phyloP scores from a whole-genome alignment of 2,329 filamentous ascomycete genomes.

The Pyricularia pennisetigena region DNA sequence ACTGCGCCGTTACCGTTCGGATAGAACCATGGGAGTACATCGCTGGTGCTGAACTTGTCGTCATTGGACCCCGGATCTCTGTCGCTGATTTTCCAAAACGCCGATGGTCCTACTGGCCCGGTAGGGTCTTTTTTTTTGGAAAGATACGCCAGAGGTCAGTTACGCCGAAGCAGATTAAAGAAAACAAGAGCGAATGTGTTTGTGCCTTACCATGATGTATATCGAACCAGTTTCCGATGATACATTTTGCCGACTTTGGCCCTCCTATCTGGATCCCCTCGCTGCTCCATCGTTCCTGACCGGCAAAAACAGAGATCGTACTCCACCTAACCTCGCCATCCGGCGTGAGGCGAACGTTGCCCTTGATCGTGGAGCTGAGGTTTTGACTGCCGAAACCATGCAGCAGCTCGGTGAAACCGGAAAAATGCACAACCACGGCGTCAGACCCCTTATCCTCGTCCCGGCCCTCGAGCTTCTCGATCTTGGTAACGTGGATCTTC shows the following conservation, averaged over 20 bases:
- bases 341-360: constrained; percentile 53
- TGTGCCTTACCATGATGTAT: constrained; percentile 42
- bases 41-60: constrained; percentile 17
- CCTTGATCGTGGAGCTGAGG: constrained; percentile 45
- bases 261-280: constrained; percentile 70
- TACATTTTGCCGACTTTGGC: constrained; percentile 50
- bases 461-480: constrained; percentile 47
- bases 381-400: constrained; percentile 60
- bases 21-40: constrained; percentile 13
- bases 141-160: background rate
- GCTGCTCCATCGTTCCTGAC: constrained; percentile 64
- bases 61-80: constrained; percentile 20
- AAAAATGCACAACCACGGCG: constrained; percentile 59
- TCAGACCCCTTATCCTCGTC: constrained; percentile 48
- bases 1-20: constrained; percentile 4
- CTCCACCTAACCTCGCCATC: constrained; percentile 70
- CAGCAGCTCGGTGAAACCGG: constrained; percentile 49
- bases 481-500: constrained; percentile 50
- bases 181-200: background rate
- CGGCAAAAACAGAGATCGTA: constrained; percentile 51
- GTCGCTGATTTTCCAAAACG: constrained; percentile 67
- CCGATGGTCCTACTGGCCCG: constrained; percentile 64
- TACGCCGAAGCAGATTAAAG: background rate
- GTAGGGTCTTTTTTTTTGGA: constrained; percentile 32
- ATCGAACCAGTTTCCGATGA: constrained; percentile 72